Conservation (phyloP, 352 stramenopile genomes). For the Globisporangium barbulae region DNA sequence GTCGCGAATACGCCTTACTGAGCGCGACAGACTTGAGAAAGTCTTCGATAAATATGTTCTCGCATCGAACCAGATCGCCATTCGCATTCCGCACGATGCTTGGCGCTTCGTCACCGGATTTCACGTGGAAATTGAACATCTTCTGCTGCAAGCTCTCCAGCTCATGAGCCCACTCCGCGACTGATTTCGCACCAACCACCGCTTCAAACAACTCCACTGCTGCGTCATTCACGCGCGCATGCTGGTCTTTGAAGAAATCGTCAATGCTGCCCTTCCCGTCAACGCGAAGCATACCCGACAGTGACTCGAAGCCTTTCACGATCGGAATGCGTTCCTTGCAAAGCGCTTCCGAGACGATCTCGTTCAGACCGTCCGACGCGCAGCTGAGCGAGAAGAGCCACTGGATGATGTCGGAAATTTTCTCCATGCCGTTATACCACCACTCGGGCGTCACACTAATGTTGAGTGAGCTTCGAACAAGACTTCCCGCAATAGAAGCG, state of each 20-base stretch:
- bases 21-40: conserved; percentile 65
- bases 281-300: conserved; percentile 29
- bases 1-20: conserved; percentile 42
- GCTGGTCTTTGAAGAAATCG: conserved; percentile 24
- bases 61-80: conserved; percentile 33
- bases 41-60: conserved; percentile 77
- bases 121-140: conserved; percentile 29
- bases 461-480: conserved; percentile 67
- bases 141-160: conserved; percentile 31
- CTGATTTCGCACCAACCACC: background rate
- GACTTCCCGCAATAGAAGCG: conserved; percentile 35
- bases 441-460: conserved; percentile 62
- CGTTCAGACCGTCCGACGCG: conserved; percentile 63
- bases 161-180: conserved; percentile 21
- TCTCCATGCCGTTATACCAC: conserved; percentile 66
- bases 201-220: conserved; percentile 14
- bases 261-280: conserved; percentile 14
- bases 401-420: conserved; percentile 48
- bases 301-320: conserved; percentile 28
- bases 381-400: conserved; percentile 75
- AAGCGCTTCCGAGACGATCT: conserved; percentile 66
- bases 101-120: conserved; percentile 6
- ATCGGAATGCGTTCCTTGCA: conserved; percentile 39
- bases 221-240: conserved; percentile 17
- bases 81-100: conserved; percentile 26